Evolutionary conservation across 129 eudicot genomes (phyloP).

Genomic region (Artemisia tridentata): DNA sequence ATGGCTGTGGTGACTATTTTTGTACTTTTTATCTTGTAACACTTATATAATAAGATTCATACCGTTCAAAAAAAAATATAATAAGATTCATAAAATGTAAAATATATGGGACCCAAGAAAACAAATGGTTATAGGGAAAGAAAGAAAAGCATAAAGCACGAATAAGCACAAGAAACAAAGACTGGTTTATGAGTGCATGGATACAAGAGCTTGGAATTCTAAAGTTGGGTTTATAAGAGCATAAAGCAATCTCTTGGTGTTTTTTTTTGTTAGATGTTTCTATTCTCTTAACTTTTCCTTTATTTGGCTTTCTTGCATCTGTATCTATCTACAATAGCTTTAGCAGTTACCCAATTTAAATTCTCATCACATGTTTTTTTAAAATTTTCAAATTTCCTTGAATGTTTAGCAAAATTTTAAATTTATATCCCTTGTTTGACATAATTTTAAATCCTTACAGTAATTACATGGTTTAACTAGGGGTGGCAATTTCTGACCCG

Average conservation of each 20-base stretch:
- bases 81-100: slow-evolving; percentile 11
- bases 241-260: slow-evolving; percentile 58
- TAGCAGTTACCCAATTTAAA: slow-evolving; percentile 20
- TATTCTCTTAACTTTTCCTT: slow-evolving; percentile 46
- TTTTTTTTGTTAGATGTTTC: slow-evolving; percentile 33
- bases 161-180: slow-evolving; percentile 68
- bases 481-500: too few species aligned
- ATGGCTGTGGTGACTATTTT: slow-evolving; percentile 11
- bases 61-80: too few species aligned
- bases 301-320: slow-evolving; percentile 72
- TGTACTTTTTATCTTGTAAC: slow-evolving; percentile 12
- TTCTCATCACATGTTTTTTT: not conserved
- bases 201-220: slow-evolving; percentile 67
- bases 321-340: slow-evolving; percentile 45
- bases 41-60: not conserved
- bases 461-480: not conserved
- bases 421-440: not conserved
- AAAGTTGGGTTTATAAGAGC: slow-evolving; percentile 44
- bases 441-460: not conserved
- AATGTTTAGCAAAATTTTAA: too few species aligned
- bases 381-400: not conserved
- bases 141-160: slow-evolving; percentile 86
- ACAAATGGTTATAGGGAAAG: slow-evolving; percentile 33
- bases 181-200: slow-evolving; percentile 50
- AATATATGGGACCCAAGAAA: slow-evolving; percentile 26